Evolutionary conservation across 768 basidiomycete species (phyloP).

Genomic region (Lentinula detonsa): DNA sequence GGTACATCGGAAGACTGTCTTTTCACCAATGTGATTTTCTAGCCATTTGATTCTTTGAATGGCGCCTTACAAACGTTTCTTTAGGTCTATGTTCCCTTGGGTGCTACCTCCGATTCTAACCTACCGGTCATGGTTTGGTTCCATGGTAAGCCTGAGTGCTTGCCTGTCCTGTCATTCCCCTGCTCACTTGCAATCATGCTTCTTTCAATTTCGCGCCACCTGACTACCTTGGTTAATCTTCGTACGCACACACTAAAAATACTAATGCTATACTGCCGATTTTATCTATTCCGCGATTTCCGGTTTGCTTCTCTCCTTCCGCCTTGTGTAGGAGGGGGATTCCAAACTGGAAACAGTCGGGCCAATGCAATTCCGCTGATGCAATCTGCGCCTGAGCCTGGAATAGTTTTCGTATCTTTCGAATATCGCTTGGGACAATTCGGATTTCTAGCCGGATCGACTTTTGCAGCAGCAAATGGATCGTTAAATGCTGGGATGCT

Average conservation of each 20-base stretch:
- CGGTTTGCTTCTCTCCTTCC: no score
- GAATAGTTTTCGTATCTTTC: constrained; percentile 35
- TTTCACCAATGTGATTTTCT: constrained; percentile 30
- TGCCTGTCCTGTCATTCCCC: not conserved
- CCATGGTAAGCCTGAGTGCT: constrained; percentile 28
- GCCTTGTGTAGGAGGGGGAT: constrained; percentile 31
- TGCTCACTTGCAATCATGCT: not conserved
- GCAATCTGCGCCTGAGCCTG: constrained; percentile 21
- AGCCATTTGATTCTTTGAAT: not conserved
- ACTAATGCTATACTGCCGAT: not conserved
- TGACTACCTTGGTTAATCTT: not conserved
- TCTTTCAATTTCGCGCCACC: not conserved
- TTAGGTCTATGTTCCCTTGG: constrained; percentile 14
- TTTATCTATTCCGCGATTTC: not conserved
- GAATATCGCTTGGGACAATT: constrained; percentile 37
- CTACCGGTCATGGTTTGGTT: constrained; percentile 34
- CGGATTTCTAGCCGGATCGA: constrained; percentile 29
- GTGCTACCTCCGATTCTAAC: constrained; percentile 5
- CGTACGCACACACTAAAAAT: not conserved
- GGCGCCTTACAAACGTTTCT: not conserved
- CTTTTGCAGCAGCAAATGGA: constrained; percentile 18
- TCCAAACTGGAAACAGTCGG: constrained; percentile 29
- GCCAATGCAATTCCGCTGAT: constrained; percentile 25
- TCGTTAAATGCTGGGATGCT: constrained; percentile 31
- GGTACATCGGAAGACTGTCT: constrained; percentile 36